phyloP scores from a whole-genome alignment of 345 rosid genomes.

The Aegle marmelos region DNA sequence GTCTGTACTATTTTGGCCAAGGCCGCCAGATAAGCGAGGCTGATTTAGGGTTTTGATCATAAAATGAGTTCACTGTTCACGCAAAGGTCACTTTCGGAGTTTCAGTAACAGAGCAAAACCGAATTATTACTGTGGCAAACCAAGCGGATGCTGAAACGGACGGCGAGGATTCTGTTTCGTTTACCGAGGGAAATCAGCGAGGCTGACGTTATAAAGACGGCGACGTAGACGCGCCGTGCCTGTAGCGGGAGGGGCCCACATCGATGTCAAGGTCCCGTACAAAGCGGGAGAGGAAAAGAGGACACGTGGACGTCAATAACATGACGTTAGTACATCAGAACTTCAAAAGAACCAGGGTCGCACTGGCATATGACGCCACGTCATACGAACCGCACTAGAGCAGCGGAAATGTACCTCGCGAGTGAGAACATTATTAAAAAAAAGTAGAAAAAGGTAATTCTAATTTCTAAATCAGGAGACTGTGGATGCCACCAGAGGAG shows the following conservation, averaged over 20 bases:
- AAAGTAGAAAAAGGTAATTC: too few relatives aligned
- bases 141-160: slow-evolving; percentile 11
- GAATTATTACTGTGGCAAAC: not conserved
- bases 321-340: slow-evolving; percentile 3
- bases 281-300: slow-evolving; percentile 12
- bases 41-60: not conserved
- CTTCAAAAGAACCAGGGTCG: not conserved
- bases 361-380: not conserved
- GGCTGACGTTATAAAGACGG: slow-evolving; percentile 28
- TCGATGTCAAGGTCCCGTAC: slow-evolving; percentile 14
- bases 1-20: not conserved
- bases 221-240: slow-evolving; percentile 21
- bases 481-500: too few relatives aligned
- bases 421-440: too few relatives aligned
- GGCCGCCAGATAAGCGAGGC: not conserved
- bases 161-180: slow-evolving; percentile 19
- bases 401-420: not conserved
- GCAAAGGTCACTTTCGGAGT: not conserved
- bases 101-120: not conserved
- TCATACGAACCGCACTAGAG: not conserved
- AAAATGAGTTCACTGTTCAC: too few relatives aligned
- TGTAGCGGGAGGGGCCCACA: slow-evolving; percentile 14
- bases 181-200: slow-evolving; percentile 2
- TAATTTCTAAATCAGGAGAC: too few relatives aligned
- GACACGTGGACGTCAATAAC: slow-evolving; percentile 8